A percentile compares a stretch with the other conserved stretches of the same genome.
Evolutionary conservation across 2,329 filamentous ascomycete species (phyloP).

Genomic region (Exophiala xenobiotica): DNA sequence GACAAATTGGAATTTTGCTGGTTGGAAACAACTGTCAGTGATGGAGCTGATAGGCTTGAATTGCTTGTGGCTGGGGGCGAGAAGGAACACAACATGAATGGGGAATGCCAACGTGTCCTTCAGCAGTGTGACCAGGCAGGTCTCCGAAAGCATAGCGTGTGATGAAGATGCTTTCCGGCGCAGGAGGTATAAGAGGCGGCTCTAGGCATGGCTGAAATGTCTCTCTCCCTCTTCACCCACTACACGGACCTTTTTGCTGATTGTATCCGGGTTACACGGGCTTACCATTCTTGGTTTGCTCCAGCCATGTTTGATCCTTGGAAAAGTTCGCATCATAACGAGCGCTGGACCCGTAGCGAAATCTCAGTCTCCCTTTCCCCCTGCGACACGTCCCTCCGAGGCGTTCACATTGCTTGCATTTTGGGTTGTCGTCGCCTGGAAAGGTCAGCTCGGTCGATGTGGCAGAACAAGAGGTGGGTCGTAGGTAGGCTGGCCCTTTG

Average conservation of each 20-base stretch:
- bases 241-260: background rate
- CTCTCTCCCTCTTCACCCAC: background rate
- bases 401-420: slow-evolving; percentile 30
- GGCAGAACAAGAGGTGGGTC: background rate
- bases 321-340: slow-evolving; percentile 30
- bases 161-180: background rate
- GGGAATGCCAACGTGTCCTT: slow-evolving; percentile 9
- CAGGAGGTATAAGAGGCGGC: slow-evolving; percentile 12
- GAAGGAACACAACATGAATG: slow-evolving; percentile 11
- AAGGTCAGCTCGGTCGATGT: slow-evolving; percentile 17
- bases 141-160: background rate
- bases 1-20: slow-evolving; percentile 31
- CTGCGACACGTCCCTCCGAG: slow-evolving; percentile 26
- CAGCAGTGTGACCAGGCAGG: slow-evolving; percentile 13
- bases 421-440: slow-evolving; percentile 30
- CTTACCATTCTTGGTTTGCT: slow-evolving; percentile 31
- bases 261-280: slow-evolving; percentile 19
- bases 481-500: background rate
- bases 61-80: slow-evolving; percentile 1
- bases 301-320: slow-evolving; percentile 31
- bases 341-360: slow-evolving; percentile 29
- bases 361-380: slow-evolving; percentile 29
- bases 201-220: slow-evolving; percentile 7
- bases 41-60: slow-evolving; percentile 8
- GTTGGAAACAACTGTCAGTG: slow-evolving; percentile 9